Conservation (phyloP, 2,329 filamentous ascomycete genomes). For the Ophiostoma perfectum region DNA sequence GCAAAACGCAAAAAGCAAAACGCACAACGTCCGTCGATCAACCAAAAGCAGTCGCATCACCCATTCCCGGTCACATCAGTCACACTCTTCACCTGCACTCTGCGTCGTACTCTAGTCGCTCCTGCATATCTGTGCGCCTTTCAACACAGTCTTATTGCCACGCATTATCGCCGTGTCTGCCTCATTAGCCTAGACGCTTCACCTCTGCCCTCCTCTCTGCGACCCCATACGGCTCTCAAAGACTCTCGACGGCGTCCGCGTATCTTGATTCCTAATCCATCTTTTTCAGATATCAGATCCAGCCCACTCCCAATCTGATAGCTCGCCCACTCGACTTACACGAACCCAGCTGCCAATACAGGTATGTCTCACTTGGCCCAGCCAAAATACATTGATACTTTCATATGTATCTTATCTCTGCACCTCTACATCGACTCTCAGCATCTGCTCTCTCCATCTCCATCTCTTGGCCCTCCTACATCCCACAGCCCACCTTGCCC, state of each 20-base stretch:
- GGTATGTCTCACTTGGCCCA: conserved; percentile 6
- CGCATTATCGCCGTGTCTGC: not conserved
- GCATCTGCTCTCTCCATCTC: too few species aligned
- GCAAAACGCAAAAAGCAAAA: too few species aligned
- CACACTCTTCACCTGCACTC: conserved; percentile 11
- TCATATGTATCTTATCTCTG: not conserved
- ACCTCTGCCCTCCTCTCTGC: not conserved
- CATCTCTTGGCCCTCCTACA: too few species aligned
- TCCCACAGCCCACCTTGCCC: too few species aligned
- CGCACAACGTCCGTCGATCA: too few species aligned
- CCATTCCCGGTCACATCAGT: not conserved
- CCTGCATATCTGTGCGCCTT: not conserved
- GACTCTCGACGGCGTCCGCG: not conserved
- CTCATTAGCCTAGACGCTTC: not conserved
- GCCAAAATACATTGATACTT: not conserved
- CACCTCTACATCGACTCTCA: too few species aligned
- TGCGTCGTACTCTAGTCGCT: conserved; percentile 4
- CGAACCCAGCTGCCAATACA: not conserved
- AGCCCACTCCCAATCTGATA: not conserved
- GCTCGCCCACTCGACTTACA: not conserved
- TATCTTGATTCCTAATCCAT: too few species aligned
- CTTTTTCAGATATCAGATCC: too few species aligned
- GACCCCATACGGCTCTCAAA: too few species aligned
- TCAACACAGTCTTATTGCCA: not conserved
- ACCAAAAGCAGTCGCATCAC: too few species aligned